These are phyloP conservation scores for Glonium stellatum DNA, from an alignment of 495 filamentous ascomycete genomes.

Conservation along the genomic window DNA sequence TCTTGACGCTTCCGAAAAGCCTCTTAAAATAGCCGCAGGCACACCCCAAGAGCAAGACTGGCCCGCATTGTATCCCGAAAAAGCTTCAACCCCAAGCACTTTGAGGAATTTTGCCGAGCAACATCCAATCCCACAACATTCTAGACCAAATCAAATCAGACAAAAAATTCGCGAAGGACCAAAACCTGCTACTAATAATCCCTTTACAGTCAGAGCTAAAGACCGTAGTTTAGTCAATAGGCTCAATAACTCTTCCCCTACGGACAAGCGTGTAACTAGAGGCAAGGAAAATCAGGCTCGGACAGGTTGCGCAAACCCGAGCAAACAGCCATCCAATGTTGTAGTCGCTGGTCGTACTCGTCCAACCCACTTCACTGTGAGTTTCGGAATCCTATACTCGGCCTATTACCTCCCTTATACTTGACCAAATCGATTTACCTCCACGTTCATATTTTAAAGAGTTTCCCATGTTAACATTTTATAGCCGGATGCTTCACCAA, in stretches of 20 bases:
- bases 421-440: too few relatives aligned
- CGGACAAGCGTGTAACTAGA: background rate
- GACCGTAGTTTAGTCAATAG: background rate
- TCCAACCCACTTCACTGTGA: too few relatives aligned
- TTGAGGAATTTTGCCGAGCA: background rate
- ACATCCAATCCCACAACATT: background rate
- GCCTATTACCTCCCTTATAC: too few relatives aligned
- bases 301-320: background rate
- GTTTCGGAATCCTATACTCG: too few relatives aligned
- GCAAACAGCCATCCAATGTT: too few relatives aligned
- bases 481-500: background rate
- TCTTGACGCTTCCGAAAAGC: conserved; percentile 17
- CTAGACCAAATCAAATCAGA: background rate
- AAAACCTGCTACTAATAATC: background rate
- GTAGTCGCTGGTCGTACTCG: too few relatives aligned
- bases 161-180: too few relatives aligned
- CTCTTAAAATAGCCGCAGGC: background rate
- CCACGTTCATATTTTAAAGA: too few relatives aligned
- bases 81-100: background rate
- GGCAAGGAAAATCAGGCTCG: background rate
- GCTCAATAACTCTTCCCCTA: background rate
- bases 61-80: conserved; percentile 11
- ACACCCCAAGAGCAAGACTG: conserved; percentile 15
- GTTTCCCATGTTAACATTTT: background rate
- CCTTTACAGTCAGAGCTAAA: background rate